A percentile compares a stretch with the other conserved stretches of the same genome.
phyloP scores from a whole-genome alignment of 2,329 filamentous ascomycete species.

The Cylindrodendrum hubeiense region DNA sequence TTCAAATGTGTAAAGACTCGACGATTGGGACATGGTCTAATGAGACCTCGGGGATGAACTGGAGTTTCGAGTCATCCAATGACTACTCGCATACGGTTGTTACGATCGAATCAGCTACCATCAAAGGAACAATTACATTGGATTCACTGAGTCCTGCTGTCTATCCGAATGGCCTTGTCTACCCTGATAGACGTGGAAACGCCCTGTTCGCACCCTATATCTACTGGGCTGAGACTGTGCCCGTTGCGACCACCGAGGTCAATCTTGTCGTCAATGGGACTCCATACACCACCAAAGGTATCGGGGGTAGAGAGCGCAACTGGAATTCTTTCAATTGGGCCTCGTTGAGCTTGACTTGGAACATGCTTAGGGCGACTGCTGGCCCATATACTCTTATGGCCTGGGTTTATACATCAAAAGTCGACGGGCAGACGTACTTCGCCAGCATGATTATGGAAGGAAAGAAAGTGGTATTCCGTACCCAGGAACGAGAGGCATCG shows the following conservation, averaged over 20 bases:
- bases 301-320: conserved; percentile 32
- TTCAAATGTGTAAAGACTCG: conserved; percentile 19
- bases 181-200: conserved; percentile 24
- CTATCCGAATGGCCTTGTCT: conserved; percentile 31
- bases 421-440: conserved; percentile 31
- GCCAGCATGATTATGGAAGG: conserved; percentile 27
- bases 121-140: conserved; percentile 28
- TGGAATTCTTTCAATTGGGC: conserved; percentile 33
- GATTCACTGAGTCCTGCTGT: conserved; percentile 26
- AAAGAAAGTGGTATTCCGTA: conserved; percentile 30
- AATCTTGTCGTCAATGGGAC: conserved; percentile 31
- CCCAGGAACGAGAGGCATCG: conserved; percentile 19
- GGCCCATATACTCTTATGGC: conserved; percentile 29
- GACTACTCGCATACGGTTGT: conserved; percentile 30
- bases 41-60: conserved; percentile 18
- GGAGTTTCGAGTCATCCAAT: conserved; percentile 26
- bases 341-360: conserved; percentile 25
- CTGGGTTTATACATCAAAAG: conserved; percentile 25
- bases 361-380: conserved; percentile 29
- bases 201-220: conserved; percentile 22
- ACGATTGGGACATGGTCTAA: conserved; percentile 24
- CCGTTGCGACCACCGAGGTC: conserved; percentile 28
- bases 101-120: conserved; percentile 31
- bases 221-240: conserved; percentile 32
- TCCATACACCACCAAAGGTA: conserved; percentile 28